phyloP scores from a whole-genome alignment of 441 rosid genomes.

The Populus hybrid region DNA sequence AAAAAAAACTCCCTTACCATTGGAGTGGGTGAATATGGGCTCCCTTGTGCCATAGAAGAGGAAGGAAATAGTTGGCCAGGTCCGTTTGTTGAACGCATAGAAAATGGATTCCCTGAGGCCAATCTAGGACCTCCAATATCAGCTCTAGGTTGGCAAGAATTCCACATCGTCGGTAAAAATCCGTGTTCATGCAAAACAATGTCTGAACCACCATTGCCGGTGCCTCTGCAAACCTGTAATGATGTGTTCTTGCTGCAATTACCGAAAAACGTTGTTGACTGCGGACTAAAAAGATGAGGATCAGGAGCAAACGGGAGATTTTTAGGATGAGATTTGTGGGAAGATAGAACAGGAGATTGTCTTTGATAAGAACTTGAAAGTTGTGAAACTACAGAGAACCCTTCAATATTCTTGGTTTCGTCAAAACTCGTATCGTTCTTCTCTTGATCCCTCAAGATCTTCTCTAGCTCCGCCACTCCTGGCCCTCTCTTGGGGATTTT shows the following conservation, averaged over 20 bases:
- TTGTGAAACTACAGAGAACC: slow-evolving; percentile 15
- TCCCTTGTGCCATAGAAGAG: slow-evolving; percentile 35
- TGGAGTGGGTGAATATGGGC: slow-evolving; percentile 32
- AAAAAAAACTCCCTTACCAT: slow-evolving; percentile 18
- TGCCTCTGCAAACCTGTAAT: background rate
- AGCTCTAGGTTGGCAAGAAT: slow-evolving; percentile 9
- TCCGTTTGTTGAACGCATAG: slow-evolving; percentile 18
- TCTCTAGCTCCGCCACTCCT: slow-evolving; percentile 77
- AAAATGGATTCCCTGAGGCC: slow-evolving; percentile 33
- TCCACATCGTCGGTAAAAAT: slow-evolving; percentile 28
- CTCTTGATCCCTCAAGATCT: slow-evolving; percentile 67
- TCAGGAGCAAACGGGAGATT: slow-evolving; percentile 8
- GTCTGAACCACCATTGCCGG: slow-evolving; percentile 20
- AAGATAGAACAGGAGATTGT: background rate
- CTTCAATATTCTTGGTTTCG: slow-evolving; percentile 9
- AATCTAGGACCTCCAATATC: slow-evolving; percentile 22
- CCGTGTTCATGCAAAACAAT: slow-evolving; percentile 24
- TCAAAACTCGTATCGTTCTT: slow-evolving; percentile 11
- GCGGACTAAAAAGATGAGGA: slow-evolving; percentile 15
- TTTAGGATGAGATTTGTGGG: background rate
- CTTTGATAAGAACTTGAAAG: slow-evolving; percentile 5
- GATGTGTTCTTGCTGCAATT: slow-evolving; percentile 7
- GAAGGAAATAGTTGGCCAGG: slow-evolving; percentile 32
- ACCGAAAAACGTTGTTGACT: slow-evolving; percentile 13
- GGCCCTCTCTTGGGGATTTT: slow-evolving; percentile 64